Conservation (phyloP, 176 grass and related monocot genomes). For the Alopecurus myosuroides region DNA sequence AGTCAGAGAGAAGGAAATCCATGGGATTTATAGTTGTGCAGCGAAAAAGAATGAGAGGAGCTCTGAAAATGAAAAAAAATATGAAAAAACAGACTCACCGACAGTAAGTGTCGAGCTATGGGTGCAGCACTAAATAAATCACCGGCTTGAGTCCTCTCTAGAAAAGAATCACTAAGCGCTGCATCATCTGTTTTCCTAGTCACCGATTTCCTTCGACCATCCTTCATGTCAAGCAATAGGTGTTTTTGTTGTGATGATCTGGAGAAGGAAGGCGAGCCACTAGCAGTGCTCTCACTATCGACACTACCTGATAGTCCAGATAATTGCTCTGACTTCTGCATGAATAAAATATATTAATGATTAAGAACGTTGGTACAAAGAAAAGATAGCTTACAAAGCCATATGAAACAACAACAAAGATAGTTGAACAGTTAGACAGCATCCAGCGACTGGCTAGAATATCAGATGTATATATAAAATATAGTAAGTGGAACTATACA, state of each 20-base stretch:
- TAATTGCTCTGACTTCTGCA: constrained; percentile 82
- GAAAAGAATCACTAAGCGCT: constrained; percentile 45
- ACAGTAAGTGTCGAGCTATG: constrained; percentile 49
- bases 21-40: background rate
- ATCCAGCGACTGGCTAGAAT: background rate
- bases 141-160: constrained; percentile 83
- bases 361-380: background rate
- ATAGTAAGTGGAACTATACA: background rate
- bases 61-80: background rate
- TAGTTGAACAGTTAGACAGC: background rate
- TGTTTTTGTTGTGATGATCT: constrained; percentile 76
- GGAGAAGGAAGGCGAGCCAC: constrained; percentile 68
- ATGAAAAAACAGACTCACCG: constrained; percentile 48
- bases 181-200: constrained; percentile 70
- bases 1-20: constrained; percentile 4
- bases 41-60: background rate
- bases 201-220: constrained; percentile 87
- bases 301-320: constrained; percentile 50
- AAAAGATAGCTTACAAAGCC: background rate
- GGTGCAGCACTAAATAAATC: constrained; percentile 84
- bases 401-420: background rate
- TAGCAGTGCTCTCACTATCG: constrained; percentile 66
- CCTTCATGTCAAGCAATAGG: constrained; percentile 65
- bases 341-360: constrained; percentile 5
- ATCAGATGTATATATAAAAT: background rate